Percentiles rank a stretch among this genome's conserved stretches.
phyloP scores from a whole-genome alignment of 2,329 filamentous ascomycete species.

The Akanthomyces lecanii region DNA sequence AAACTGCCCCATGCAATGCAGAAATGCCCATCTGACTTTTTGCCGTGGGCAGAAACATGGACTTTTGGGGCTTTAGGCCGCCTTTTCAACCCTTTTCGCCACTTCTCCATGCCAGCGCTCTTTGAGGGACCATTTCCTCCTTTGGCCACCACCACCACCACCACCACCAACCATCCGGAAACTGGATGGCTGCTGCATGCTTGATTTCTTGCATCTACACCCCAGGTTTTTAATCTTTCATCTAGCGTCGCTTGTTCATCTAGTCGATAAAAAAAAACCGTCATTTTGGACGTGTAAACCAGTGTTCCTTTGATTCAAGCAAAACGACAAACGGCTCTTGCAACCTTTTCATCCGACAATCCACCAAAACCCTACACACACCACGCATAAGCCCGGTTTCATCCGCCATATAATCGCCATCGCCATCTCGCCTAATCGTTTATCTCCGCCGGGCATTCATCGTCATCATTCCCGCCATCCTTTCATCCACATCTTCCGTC shows the following conservation, averaged over 20 bases:
- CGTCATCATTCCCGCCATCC: no score
- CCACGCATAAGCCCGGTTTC: not conserved
- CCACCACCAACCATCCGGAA: not conserved
- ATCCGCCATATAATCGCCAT: not conserved
- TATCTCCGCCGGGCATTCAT: no score
- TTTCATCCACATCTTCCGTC: not conserved
- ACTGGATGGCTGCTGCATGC: not conserved
- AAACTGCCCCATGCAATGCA: not conserved
- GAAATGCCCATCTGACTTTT: not conserved
- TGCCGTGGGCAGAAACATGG: not conserved
- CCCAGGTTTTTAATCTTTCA: not conserved
- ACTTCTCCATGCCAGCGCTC: conserved; percentile 5
- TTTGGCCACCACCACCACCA: not conserved
- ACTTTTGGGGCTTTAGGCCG: not conserved
- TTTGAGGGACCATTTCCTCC: not conserved
- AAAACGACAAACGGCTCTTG: no score
- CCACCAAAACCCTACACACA: not conserved
- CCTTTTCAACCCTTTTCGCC: not conserved
- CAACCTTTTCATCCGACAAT: not conserved
- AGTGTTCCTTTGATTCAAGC: not conserved
- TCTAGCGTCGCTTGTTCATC: no score
- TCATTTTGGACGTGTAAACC: not conserved
- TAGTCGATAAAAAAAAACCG: not conserved
- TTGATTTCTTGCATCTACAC: no score
- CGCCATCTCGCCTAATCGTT: not conserved